A percentile compares a stretch with the other conserved stretches of the same genome.
phyloP scores from a whole-genome alignment of 352 stramenopile species.

The Phytophthora syringae region DNA sequence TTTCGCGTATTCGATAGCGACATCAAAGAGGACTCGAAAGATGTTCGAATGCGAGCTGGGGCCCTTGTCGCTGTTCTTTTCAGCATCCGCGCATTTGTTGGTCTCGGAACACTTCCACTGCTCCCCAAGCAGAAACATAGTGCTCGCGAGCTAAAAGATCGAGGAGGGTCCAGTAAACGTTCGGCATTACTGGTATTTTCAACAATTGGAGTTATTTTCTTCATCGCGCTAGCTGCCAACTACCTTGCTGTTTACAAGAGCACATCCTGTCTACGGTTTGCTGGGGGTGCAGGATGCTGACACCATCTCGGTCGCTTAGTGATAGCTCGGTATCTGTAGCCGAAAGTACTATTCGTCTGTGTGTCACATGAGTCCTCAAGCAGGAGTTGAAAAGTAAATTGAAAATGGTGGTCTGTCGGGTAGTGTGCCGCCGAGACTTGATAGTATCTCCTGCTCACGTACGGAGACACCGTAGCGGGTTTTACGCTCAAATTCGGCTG shows the following conservation, averaged over 20 bases:
- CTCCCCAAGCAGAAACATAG: constrained; percentile 60
- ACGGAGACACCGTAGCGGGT: constrained; percentile 31
- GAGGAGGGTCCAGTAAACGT: constrained; percentile 48
- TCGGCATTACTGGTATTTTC: constrained; percentile 44
- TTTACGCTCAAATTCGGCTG: constrained; percentile 32
- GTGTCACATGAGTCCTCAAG: constrained; percentile 8
- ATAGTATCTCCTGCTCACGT: constrained; percentile 33
- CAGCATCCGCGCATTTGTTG: constrained; percentile 49
- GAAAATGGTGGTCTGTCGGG: constrained; percentile 26
- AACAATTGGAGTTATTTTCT: constrained; percentile 50
- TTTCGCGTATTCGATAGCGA: constrained; percentile 72
- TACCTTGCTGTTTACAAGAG: constrained; percentile 65
- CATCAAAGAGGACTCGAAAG: constrained; percentile 52
- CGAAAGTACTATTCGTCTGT: neutral
- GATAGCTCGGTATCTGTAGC: neutral
- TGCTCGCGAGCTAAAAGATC: constrained; percentile 59
- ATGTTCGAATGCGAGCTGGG: constrained; percentile 66
- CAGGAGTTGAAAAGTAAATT: constrained; percentile 35
- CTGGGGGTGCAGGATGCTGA: constrained; percentile 65
- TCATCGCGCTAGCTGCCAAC: constrained; percentile 57
- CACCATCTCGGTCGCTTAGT: constrained; percentile 5
- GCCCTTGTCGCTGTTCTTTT: constrained; percentile 66
- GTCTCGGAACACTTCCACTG: constrained; percentile 52
- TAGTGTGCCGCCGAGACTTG: constrained; percentile 32
- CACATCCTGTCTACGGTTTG: constrained; percentile 64